These are phyloP conservation scores for Setomelanomma holmii DNA, from an alignment of 2,329 filamentous ascomycete genomes.

Conservation along the genomic window DNA sequence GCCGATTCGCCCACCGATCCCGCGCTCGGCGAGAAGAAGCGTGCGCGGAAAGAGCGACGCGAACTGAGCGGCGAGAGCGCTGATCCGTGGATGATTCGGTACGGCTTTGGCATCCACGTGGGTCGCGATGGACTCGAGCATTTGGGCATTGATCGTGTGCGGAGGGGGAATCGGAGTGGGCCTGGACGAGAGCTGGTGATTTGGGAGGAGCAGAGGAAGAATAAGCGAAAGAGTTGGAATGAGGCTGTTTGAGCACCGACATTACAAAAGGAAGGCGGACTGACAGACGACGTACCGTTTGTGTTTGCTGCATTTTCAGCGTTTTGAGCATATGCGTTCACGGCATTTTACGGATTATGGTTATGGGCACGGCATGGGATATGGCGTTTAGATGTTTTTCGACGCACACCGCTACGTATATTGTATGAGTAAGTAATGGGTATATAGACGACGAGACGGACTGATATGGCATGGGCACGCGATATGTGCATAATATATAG, in stretches of 20 bases:
- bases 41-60: slow-evolving; percentile 24
- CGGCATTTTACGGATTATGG: background rate
- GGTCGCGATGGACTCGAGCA: slow-evolving; percentile 67
- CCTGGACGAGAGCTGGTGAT: slow-evolving; percentile 47
- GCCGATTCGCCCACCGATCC: slow-evolving; percentile 30
- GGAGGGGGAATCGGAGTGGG: slow-evolving; percentile 43
- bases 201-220: slow-evolving; percentile 43
- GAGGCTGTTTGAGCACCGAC: slow-evolving; percentile 11
- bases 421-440: background rate
- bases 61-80: slow-evolving; percentile 40
- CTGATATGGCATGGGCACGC: background rate
- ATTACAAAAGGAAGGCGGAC: background rate
- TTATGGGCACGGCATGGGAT: background rate
- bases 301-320: background rate
- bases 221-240: slow-evolving; percentile 36
- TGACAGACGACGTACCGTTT: background rate
- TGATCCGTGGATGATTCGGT: slow-evolving; percentile 48
- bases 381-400: background rate
- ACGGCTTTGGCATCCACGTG: slow-evolving; percentile 64
- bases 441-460: slow-evolving; percentile 1
- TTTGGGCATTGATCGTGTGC: slow-evolving; percentile 65
- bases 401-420: background rate
- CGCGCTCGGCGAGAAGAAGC: slow-evolving; percentile 23
- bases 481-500: background rate
- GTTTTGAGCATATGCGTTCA: background rate